Evolutionary conservation across 495 filamentous ascomycete genomes (phyloP).

Genomic region (Neurospora sublineolata): DNA sequence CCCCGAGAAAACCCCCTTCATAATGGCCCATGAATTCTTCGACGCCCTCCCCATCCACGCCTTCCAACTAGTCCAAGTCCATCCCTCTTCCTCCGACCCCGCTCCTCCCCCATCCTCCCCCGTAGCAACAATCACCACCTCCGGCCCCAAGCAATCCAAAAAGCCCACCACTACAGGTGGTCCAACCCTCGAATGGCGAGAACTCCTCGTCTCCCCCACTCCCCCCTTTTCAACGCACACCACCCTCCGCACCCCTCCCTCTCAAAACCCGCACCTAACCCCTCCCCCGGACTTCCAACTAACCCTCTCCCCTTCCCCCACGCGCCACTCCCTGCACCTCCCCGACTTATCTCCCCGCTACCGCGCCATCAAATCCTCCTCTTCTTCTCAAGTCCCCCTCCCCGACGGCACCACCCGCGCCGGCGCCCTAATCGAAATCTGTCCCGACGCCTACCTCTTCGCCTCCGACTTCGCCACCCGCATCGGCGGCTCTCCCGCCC

Average conservation of each 20-base stretch:
- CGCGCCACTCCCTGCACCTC: slow-evolving; percentile 72
- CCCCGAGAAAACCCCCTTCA: slow-evolving; percentile 67
- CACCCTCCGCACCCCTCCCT: slow-evolving; percentile 36
- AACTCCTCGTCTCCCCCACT: slow-evolving; percentile 70
- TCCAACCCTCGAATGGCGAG: slow-evolving; percentile 66
- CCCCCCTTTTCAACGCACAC: slow-evolving; percentile 36
- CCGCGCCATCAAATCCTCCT: slow-evolving; percentile 51
- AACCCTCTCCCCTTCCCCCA: slow-evolving; percentile 57
- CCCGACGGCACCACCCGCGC: slow-evolving; percentile 7
- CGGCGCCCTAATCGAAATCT: slow-evolving; percentile 70
- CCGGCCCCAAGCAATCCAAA: slow-evolving; percentile 14
- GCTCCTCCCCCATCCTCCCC: slow-evolving; percentile 34
- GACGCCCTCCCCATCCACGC: slow-evolving; percentile 97
- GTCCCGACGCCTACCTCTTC: slow-evolving; percentile 71
- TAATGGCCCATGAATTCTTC: slow-evolving; percentile 96
- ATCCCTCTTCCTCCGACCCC: slow-evolving; percentile 31
- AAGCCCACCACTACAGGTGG: slow-evolving; percentile 22
- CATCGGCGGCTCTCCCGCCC: slow-evolving; percentile 56
- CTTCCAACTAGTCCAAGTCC: slow-evolving; percentile 59
- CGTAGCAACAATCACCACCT: not conserved
- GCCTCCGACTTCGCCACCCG: slow-evolving; percentile 66
- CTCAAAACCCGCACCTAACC: slow-evolving; percentile 37
- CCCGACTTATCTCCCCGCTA: slow-evolving; percentile 77
- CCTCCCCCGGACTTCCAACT: slow-evolving; percentile 71
- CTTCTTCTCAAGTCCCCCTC: not conserved